Evolutionary conservation across 805 yeast species (phyloP).

Genomic region (Kazachstania africana): DNA sequence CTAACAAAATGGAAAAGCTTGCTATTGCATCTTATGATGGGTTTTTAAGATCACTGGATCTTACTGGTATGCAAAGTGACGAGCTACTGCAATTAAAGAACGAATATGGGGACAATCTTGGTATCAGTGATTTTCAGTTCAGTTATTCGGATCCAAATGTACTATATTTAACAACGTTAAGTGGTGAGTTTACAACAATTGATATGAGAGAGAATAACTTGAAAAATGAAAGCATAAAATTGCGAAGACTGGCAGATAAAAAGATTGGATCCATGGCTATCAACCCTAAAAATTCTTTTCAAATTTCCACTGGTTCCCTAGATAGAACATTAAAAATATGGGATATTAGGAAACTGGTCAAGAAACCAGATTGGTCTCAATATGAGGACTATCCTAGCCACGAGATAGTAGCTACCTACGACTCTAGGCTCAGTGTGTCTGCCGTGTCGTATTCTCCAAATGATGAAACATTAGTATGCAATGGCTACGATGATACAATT

Average conservation of each 20-base stretch:
- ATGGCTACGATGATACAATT: slow-evolving; percentile 85
- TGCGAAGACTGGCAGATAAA: slow-evolving; percentile 69
- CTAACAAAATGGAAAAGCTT: slow-evolving; percentile 40
- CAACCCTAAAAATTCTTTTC: slow-evolving; percentile 54
- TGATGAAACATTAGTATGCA: slow-evolving; percentile 63
- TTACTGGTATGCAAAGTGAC: slow-evolving; percentile 44
- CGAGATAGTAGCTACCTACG: slow-evolving; percentile 42
- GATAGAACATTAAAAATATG: slow-evolving; percentile 78
- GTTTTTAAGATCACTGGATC: slow-evolving; percentile 60
- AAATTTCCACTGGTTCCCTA: slow-evolving; percentile 78
- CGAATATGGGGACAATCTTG: slow-evolving; percentile 43
- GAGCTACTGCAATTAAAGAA: slow-evolving; percentile 50
- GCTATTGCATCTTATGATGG: slow-evolving; percentile 82
- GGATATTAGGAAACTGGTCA: slow-evolving; percentile 58
- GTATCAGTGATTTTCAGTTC: slow-evolving; percentile 65
- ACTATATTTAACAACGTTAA: slow-evolving; percentile 62
- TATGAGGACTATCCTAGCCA: slow-evolving; percentile 32
- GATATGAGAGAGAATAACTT: slow-evolving; percentile 46
- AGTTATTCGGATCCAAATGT: slow-evolving; percentile 39
- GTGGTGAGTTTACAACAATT: slow-evolving; percentile 67
- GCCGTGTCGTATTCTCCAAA: slow-evolving; percentile 69
- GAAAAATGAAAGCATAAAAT: slow-evolving; percentile 10
- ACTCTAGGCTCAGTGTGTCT: slow-evolving; percentile 70
- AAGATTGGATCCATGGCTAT: slow-evolving; percentile 84
- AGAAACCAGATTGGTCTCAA: slow-evolving; percentile 45